A percentile compares a stretch with the other conserved stretches of the same genome.
phyloP scores from a whole-genome alignment of 441 rosid species.

The Theobroma grandiflorum region DNA sequence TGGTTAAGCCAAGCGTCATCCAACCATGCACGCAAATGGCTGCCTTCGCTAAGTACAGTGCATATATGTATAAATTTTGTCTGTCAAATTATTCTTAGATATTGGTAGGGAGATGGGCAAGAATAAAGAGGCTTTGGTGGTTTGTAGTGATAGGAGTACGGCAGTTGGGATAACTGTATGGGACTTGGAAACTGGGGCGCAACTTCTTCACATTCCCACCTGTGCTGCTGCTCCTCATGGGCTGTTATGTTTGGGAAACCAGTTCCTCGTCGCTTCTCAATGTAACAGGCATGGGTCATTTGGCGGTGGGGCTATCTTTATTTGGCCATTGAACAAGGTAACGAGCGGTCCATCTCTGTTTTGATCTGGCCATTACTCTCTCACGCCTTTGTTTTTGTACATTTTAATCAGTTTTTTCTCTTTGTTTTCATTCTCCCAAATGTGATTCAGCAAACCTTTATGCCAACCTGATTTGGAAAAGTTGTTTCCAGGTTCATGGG shows the following conservation, averaged over 20 bases:
- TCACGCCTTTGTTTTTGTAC: neutral
- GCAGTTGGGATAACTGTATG: constrained; percentile 48
- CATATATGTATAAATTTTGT: neutral
- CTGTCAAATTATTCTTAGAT: neutral
- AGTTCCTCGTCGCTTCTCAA: constrained; percentile 57
- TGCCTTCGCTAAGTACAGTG: neutral
- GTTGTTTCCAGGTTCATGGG: too few species aligned
- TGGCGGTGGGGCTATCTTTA: constrained; percentile 54
- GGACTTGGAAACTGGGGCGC: constrained; percentile 52
- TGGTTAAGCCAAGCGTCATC: constrained; percentile 29
- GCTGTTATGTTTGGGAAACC: constrained; percentile 41
- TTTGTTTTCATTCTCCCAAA: neutral
- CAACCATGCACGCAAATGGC: neutral
- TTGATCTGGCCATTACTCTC: too few species aligned
- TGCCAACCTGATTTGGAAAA: too few species aligned
- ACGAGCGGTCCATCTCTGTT: neutral
- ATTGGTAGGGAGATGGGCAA: constrained; percentile 32
- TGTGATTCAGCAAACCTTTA: too few species aligned
- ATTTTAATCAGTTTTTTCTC: neutral
- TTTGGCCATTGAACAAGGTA: constrained; percentile 61
- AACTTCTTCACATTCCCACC: constrained; percentile 49
- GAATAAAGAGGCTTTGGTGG: constrained; percentile 48
- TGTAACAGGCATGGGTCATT: constrained; percentile 50
- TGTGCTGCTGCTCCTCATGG: constrained; percentile 61
- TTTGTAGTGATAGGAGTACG: constrained; percentile 50